Conservation (phyloP, 164 flowering plant species). For the Annona cherimola region DNA sequence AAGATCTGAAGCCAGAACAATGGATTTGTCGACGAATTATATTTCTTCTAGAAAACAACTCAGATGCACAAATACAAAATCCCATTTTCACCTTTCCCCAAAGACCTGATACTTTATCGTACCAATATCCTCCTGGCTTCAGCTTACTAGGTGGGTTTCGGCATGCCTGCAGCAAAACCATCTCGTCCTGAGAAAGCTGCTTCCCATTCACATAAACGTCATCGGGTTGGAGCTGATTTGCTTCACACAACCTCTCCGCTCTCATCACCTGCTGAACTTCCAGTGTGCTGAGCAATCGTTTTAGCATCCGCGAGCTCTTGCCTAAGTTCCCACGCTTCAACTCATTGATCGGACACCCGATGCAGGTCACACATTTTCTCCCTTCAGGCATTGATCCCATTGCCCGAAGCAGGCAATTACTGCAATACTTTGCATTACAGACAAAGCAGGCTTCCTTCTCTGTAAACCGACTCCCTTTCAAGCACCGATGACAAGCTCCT, state of each 20-base stretch:
- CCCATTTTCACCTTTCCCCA: conserved; percentile 91
- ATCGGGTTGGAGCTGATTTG: conserved; percentile 84
- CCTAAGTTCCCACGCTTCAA: conserved; percentile 69
- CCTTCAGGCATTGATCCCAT: conserved; percentile 99
- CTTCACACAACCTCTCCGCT: conserved; percentile 78
- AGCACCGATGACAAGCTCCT: conserved; percentile 81
- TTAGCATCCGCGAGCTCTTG: conserved; percentile 83
- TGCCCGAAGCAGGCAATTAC: conserved; percentile 86
- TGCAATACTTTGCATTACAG: conserved; percentile 90
- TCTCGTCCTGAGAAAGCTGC: conserved; percentile 77
- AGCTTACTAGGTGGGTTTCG: conserved; percentile 86
- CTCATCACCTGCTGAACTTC: conserved; percentile 81
- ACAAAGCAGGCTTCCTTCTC: conserved; percentile 96
- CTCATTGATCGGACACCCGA: conserved; percentile 77
- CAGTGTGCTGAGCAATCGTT: conserved; percentile 63
- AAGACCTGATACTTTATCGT: conserved; percentile 94
- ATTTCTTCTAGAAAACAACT: background rate
- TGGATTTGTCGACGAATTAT: background rate
- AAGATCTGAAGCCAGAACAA: background rate
- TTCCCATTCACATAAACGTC: conserved; percentile 69
- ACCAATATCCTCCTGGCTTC: conserved; percentile 97
- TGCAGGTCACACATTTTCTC: conserved; percentile 91
- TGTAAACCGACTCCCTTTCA: conserved; percentile 72
- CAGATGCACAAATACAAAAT: background rate
- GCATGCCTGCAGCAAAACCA: conserved; percentile 60